A percentile compares a stretch with the other conserved stretches of the same genome.
phyloP scores from a whole-genome alignment of 305 asterid genomes.

The Fraxinus dipetala region DNA sequence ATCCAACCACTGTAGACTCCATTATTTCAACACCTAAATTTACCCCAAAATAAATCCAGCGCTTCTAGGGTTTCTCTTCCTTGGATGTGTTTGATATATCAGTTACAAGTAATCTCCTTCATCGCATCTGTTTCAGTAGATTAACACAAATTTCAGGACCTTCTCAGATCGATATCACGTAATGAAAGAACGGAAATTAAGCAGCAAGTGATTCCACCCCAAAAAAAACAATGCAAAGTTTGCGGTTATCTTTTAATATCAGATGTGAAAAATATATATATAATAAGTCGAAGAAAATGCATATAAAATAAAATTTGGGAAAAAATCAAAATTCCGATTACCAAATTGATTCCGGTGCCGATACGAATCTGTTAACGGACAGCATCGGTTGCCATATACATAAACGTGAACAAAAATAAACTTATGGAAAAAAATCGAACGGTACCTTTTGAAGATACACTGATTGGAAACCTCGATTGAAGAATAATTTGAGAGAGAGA shows the following conservation, averaged over 20 bases:
- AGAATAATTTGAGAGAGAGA: slow-evolving; percentile 23
- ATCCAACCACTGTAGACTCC: slow-evolving; percentile 43
- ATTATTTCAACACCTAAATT: slow-evolving; percentile 39
- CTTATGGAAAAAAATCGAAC: background rate
- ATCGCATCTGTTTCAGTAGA: slow-evolving; percentile 27
- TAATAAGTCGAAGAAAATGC: background rate
- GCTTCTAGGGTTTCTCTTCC: slow-evolving; percentile 18
- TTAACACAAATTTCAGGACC: background rate
- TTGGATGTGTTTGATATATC: slow-evolving; percentile 14
- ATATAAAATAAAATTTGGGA: background rate
- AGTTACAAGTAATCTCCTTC: background rate
- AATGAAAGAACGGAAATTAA: background rate
- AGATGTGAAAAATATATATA: background rate
- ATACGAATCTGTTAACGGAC: background rate
- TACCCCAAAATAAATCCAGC: slow-evolving; percentile 30
- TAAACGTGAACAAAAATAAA: background rate
- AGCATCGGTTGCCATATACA: slow-evolving; percentile 22
- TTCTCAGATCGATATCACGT: slow-evolving; percentile 4
- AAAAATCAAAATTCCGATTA: background rate
- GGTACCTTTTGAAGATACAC: slow-evolving; percentile 18
- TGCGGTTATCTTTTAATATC: background rate
- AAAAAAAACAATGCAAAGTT: background rate
- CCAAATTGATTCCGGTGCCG: slow-evolving; percentile 17
- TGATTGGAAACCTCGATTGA: slow-evolving; percentile 32
- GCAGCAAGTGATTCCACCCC: background rate